Evolutionary conservation across 2,329 filamentous ascomycete species (phyloP).

Genomic region (Colletotrichum euphorbiae): DNA sequence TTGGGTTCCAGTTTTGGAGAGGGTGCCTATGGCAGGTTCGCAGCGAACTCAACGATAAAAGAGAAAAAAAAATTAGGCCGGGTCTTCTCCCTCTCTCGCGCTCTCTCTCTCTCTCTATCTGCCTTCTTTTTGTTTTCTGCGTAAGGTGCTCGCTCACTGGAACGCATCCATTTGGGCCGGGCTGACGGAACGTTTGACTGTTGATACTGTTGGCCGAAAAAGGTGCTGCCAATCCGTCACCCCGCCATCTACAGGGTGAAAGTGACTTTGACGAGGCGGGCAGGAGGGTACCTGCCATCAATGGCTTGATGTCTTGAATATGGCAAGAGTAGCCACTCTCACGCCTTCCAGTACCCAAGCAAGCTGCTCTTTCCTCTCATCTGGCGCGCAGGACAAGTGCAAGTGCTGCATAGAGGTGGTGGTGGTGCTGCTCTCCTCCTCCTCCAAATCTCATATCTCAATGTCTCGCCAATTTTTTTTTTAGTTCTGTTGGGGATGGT

Average conservation of each 20-base stretch:
- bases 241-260: slow-evolving; percentile 17
- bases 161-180: slow-evolving; percentile 37
- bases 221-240: slow-evolving; percentile 8
- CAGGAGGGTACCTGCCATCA: too few species aligned
- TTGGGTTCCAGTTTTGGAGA: slow-evolving; percentile 33
- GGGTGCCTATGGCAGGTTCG: slow-evolving; percentile 21
- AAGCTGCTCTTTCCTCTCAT: neutral
- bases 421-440: neutral
- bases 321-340: neutral
- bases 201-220: slow-evolving; percentile 18
- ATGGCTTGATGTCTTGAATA: too few species aligned
- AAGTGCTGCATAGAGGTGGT: slow-evolving; percentile 8
- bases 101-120: too few species aligned
- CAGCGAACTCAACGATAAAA: slow-evolving; percentile 38
- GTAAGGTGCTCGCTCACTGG: slow-evolving; percentile 16
- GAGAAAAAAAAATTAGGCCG: slow-evolving; percentile 34
- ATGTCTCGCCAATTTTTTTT: slow-evolving; percentile 44
- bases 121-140: too few species aligned
- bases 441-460: slow-evolving; percentile 38
- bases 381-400: neutral
- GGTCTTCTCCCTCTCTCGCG: neutral
- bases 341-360: neutral
- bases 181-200: slow-evolving; percentile 27
- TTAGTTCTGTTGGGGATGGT: slow-evolving; percentile 58
- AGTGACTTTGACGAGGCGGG: neutral